Conservation (phyloP, 1,284 basidiomycete genomes). For the Pascua sp. region DNA sequence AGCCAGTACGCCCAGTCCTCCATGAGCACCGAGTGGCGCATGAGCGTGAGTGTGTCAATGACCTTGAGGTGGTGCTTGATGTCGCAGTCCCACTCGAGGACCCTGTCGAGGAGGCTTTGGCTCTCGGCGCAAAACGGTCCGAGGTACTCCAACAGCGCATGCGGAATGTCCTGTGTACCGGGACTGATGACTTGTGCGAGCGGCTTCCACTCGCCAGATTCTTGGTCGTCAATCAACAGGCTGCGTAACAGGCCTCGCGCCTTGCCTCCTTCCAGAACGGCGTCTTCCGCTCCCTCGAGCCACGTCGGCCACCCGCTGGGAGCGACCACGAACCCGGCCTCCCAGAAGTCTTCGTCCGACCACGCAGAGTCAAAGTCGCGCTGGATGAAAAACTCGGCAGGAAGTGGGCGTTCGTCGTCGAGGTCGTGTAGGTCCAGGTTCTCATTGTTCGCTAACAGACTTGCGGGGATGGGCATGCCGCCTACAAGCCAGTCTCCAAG, state of each 20-base stretch:
- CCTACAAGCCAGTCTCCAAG: slow-evolving; percentile 67
- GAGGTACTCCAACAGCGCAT: slow-evolving; percentile 51
- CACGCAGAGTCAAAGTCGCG: slow-evolving; percentile 60
- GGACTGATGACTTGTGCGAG: slow-evolving; percentile 9
- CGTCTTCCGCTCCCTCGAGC: slow-evolving; percentile 48
- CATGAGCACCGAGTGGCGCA: slow-evolving; percentile 66
- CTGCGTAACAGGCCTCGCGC: slow-evolving; percentile 66
- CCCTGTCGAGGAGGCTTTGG: slow-evolving; percentile 58
- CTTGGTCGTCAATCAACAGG: slow-evolving; percentile 36
- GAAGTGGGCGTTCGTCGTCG: slow-evolving; percentile 55
- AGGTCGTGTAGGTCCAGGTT: slow-evolving; percentile 47
- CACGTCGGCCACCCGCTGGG: slow-evolving; percentile 48
- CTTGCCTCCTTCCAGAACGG: slow-evolving; percentile 69
- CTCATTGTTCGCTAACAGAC: slow-evolving; percentile 18
- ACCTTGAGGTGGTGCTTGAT: slow-evolving; percentile 65
- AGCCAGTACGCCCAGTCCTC: slow-evolving; percentile 64
- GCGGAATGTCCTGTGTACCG: slow-evolving; percentile 52
- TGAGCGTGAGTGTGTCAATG: slow-evolving; percentile 69
- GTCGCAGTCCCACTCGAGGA: slow-evolving; percentile 67
- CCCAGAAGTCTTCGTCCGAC: slow-evolving; percentile 74
- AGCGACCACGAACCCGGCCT: slow-evolving; percentile 63
- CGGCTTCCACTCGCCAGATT: slow-evolving; percentile 30
- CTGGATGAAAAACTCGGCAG: slow-evolving; percentile 73
- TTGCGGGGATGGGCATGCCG: slow-evolving; percentile 59
- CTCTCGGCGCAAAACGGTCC: slow-evolving; percentile 58